Percentiles rank a stretch among this genome's conserved stretches.
These are phyloP conservation scores for Brettanomyces sp. DNA, from an alignment of 805 yeast species.

Conservation along the genomic window DNA sequence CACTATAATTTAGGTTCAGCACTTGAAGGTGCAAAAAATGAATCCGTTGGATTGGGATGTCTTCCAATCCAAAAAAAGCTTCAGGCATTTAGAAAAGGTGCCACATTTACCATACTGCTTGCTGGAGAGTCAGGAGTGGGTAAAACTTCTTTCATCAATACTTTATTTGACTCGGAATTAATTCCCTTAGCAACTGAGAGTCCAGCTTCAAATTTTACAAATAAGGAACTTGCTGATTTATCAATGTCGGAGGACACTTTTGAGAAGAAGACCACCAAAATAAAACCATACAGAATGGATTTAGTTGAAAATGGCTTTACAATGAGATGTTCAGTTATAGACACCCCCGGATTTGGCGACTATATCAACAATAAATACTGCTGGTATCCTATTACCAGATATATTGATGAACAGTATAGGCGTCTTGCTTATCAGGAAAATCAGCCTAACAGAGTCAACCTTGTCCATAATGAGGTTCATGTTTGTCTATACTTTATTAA, in stretches of 20 bases:
- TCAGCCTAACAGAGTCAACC: slow-evolving; percentile 51
- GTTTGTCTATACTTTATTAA: slow-evolving; percentile 76
- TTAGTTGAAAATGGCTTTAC: slow-evolving; percentile 52
- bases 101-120: slow-evolving; percentile 71
- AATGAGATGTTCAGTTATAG: slow-evolving; percentile 52
- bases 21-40: slow-evolving; percentile 13
- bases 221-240: slow-evolving; percentile 7
- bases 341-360: slow-evolving; percentile 75
- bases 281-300: slow-evolving; percentile 33
- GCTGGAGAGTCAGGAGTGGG: slow-evolving; percentile 86
- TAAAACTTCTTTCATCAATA: slow-evolving; percentile 72
- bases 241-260: slow-evolving; percentile 12
- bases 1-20: slow-evolving; percentile 24
- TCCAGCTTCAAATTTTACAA: slow-evolving; percentile 9
- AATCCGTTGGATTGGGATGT: slow-evolving; percentile 21
- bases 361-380: slow-evolving; percentile 53
- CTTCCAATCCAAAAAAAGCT: slow-evolving; percentile 22
- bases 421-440: slow-evolving; percentile 63
- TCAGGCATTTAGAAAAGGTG: slow-evolving; percentile 44
- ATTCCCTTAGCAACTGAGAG: slow-evolving; percentile 20
- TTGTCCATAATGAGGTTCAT: slow-evolving; percentile 65
- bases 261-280: slow-evolving; percentile 21
- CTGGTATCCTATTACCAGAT: slow-evolving; percentile 63
- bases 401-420: slow-evolving; percentile 73
- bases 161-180: slow-evolving; percentile 52